Evolutionary conservation across 768 basidiomycete genomes (phyloP), one percentile per base, ranked within the genome.

Genomic region (Xerocomellus intermedius): DNA sequence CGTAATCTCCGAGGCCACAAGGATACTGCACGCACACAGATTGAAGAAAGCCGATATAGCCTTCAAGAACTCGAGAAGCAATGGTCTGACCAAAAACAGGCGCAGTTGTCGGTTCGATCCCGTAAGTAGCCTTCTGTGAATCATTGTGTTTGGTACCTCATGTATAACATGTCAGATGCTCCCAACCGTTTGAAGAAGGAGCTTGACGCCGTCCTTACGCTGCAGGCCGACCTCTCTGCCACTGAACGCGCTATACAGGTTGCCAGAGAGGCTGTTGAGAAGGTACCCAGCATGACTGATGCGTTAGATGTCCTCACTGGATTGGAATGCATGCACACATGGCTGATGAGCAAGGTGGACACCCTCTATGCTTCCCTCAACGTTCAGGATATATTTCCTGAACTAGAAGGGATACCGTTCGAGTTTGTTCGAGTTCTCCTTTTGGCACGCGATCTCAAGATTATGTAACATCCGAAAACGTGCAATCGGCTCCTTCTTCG

Each of bases 271-370:
- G 37, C 37, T 8, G 17, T 37, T 37, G 37, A 37, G 7, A 37
- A 37, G 37, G 37, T 37, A n/a, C 37, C 17, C 16, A n/a, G 17
- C 17, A 37, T 37, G 37, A 37, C 37, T 37, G 37, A n/a, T 37
- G 37, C 8, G 5, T 37, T 37, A 37, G 16, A n/a, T 37, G 37
- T 37, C 37, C 37, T n/a, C 37, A 37, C 37, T 5, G 21, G 45
- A 13, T 8, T 48, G 33, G 35, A 48, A 26, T 5, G 22, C 5
- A 57, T 44, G 1, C 57, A 59, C 2, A 32, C 33, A 10, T 3
- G 41, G 2, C 39, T 59, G 2, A 57, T 52, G 50, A 16, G 9
- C 4, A 57, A 59, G 16, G 57, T 59, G 1, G 57, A 59, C 10
- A 7, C 17, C 0, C 37, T 60, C 2, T 60, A 60, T 24, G 30